These are phyloP conservation scores for Rhipidocladum racemiflorum DNA, from an alignment of 176 grass and related monocot genomes.

Conservation along the genomic window DNA sequence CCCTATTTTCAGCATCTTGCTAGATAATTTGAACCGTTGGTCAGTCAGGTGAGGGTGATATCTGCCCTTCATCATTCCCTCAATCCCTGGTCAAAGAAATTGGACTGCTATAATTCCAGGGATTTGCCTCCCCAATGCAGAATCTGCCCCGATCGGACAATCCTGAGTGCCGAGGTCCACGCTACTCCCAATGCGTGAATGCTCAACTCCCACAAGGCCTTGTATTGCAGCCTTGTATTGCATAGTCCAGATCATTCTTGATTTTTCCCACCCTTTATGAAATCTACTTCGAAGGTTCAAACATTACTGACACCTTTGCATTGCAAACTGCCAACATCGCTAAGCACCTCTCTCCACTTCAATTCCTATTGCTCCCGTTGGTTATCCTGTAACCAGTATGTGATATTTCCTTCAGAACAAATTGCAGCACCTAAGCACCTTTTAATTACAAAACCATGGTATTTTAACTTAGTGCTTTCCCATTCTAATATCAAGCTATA, in stretches of 20 bases:
- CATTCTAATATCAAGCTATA: not conserved
- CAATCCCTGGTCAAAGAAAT: not conserved
- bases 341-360: not conserved
- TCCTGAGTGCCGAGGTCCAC: not conserved
- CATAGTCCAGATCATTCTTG: constrained; percentile 5
- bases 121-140: not conserved
- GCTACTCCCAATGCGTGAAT: not conserved
- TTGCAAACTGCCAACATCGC: not conserved
- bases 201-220: not conserved
- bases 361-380: not conserved
- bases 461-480: not conserved
- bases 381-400: not conserved
- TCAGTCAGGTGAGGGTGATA: not conserved
- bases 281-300: not conserved
- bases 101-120: not conserved
- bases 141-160: not conserved
- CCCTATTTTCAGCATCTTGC: not conserved
- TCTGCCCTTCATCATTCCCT: not conserved
- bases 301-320: not conserved
- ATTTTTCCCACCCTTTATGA: not conserved
- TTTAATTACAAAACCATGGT: not conserved
- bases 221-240: not conserved
- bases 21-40: not conserved
- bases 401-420: not conserved
- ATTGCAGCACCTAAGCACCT: not conserved